Evolutionary conservation across 805 yeast species (phyloP), one percentile per base, ranked within the genome.

Genomic region (Tetrapisispora namnaoensis): DNA sequence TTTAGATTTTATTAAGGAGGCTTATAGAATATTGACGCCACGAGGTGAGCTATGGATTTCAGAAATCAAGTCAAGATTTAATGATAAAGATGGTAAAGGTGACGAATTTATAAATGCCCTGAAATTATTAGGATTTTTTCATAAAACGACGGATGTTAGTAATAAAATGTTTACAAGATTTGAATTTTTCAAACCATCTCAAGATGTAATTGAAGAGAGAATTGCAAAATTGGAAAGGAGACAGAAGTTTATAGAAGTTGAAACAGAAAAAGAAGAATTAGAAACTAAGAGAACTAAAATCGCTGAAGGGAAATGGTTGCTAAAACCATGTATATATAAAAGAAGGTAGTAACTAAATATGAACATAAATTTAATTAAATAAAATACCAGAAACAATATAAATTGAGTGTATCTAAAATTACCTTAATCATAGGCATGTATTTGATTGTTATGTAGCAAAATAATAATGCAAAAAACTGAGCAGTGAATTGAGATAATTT

Each of bases 1-100:
- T 63, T 70, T 90, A 52, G 98, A 93, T 62, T 93, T 93, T 62
- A 79, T 93, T 47, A 74, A 81, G 50, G 99, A 93, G 63, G 98
- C 96, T 0, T 76, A 85, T 61, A 75, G 99, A 59, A 73, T 93
- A 17, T 71, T 93, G 47, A 82, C 88, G 10, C 96, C 96, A 40
- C 75, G 88, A 51, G 98, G 99, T 27, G 96, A 91, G 63, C 69
- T 93, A 43, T 93, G 99, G 99, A 88, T 93, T 43, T 93, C 98
- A 2, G 99, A 93, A 64, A 93, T 93, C 68, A 91, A 91, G 67
- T 87, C 96, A 1, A 74, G 99, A 60, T 86, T 93, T 59, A 70
- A 78, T 7, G 96, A 89, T 58, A 70, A 79, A 5, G 96, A 89
- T 59, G 79, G 65, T 54, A 77, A 77, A 46, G 91, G 91, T 16